Evolutionary conservation across 495 filamentous ascomycete genomes (phyloP).

Genomic region (Trichoderma asperelloides): DNA sequence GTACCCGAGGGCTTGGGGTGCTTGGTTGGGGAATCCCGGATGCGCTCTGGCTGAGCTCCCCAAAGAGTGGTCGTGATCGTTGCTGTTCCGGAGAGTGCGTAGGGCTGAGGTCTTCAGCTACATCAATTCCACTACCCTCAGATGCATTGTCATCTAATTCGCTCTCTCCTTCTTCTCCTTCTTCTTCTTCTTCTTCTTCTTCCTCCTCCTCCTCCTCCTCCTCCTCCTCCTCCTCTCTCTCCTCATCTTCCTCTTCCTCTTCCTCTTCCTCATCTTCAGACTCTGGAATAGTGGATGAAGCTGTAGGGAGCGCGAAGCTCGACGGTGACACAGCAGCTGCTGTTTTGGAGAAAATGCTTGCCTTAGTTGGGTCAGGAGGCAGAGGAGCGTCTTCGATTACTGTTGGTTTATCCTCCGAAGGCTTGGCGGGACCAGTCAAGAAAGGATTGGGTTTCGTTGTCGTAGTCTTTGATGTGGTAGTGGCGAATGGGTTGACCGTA

Average conservation of each 20-base stretch:
- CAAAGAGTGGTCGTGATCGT: constrained; percentile 46
- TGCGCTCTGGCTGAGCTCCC: constrained; percentile 48
- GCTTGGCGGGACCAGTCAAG: neutral
- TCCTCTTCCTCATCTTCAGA: constrained; percentile 27
- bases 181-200: constrained; percentile 33
- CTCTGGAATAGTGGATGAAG: constrained; percentile 10
- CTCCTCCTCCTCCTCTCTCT: constrained; percentile 32
- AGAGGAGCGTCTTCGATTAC: constrained; percentile 27
- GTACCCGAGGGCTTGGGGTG: constrained; percentile 60
- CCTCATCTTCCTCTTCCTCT: constrained; percentile 31
- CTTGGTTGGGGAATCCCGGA: constrained; percentile 51
- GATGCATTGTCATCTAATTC: constrained; percentile 35
- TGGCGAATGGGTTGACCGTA: constrained; percentile 15
- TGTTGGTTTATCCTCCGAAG: constrained; percentile 17
- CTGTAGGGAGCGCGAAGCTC: neutral
- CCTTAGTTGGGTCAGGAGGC: constrained; percentile 33
- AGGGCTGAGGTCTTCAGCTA: constrained; percentile 58
- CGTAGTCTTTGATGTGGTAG: neutral
- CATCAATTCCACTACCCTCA: constrained; percentile 55
- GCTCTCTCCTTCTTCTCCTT: constrained; percentile 31
- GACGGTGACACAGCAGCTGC: constrained; percentile 11
- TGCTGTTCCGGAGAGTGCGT: constrained; percentile 29
- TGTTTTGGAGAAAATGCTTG: constrained; percentile 23
- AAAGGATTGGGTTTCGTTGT: neutral
- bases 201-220: constrained; percentile 25